Conservation (phyloP, 768 basidiomycete species). For the Fibroporia radiculosa region DNA sequence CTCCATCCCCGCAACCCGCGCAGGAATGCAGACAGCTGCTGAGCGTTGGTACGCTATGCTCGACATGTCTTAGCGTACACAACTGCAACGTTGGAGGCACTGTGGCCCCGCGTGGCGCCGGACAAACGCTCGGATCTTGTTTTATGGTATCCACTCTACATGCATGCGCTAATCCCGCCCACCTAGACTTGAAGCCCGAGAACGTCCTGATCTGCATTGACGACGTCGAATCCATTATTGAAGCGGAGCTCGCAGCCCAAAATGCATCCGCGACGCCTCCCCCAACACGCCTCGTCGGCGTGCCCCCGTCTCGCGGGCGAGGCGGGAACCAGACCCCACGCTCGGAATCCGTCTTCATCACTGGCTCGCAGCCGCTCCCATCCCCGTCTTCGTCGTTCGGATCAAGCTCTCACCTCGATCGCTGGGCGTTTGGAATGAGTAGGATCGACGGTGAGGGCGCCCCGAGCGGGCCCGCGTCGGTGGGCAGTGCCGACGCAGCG, state of each 20-base stretch:
- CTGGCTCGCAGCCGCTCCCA: conserved; percentile 88
- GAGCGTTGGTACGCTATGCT: too few species aligned
- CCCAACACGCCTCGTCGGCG: conserved; percentile 74
- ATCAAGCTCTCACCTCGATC: conserved; percentile 67
- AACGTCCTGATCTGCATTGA: conserved; percentile 97
- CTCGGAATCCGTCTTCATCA: conserved; percentile 76
- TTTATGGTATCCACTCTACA: too few species aligned
- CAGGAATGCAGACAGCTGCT: too few species aligned
- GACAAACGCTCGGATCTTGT: too few species aligned
- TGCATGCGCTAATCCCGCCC: not conserved
- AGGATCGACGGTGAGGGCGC: conserved; percentile 56
- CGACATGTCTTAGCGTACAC: too few species aligned
- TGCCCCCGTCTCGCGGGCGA: conserved; percentile 86
- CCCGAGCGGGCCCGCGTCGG: conserved; percentile 26
- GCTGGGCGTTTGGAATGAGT: conserved; percentile 88
- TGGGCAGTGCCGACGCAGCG: conserved; percentile 13
- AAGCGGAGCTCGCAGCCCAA: conserved; percentile 61
- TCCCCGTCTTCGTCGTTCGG: conserved; percentile 72
- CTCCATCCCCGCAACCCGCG: too few species aligned
- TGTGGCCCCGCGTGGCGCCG: too few species aligned
- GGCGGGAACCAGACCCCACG: conserved; percentile 96
- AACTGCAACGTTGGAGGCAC: too few species aligned
- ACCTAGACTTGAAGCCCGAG: conserved; percentile 87
- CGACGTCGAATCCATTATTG: conserved; percentile 90
- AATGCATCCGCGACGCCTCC: conserved; percentile 36